Conservation (phyloP, 2,329 filamentous ascomycete genomes). For the Claviceps sp. region DNA sequence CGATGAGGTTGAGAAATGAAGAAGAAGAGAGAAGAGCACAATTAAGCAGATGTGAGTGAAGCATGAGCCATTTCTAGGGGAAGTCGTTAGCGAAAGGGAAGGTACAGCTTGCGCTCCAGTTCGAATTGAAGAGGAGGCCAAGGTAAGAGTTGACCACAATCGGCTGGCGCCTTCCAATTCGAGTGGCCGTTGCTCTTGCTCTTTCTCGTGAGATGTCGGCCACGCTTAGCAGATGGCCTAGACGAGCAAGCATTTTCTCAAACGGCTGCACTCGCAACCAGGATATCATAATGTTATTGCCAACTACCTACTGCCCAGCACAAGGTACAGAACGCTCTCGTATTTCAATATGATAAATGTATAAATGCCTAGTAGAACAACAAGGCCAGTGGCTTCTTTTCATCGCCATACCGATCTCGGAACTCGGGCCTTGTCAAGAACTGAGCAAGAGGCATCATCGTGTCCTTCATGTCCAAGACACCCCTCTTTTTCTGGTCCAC, state of each 20-base stretch:
- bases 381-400: conserved; percentile 44
- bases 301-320: not conserved
- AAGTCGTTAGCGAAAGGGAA: conserved; percentile 2
- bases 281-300: not conserved
- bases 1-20: conserved; percentile 9
- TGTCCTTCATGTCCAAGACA: conserved; percentile 91
- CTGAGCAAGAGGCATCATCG: conserved; percentile 64
- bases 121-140: not conserved
- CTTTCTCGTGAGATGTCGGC: not conserved
- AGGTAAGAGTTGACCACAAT: not conserved
- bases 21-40: not conserved
- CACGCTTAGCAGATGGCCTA: not conserved
- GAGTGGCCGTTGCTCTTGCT: not conserved
- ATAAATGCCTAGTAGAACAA: conserved; percentile 44
- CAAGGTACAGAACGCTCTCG: not conserved
- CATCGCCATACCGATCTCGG: conserved; percentile 51
- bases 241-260: not conserved
- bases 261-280: not conserved
- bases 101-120: not conserved
- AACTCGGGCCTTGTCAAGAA: conserved; percentile 61
- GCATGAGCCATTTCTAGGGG: not conserved
- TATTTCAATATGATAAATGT: not conserved
- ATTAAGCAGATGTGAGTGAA: not conserved
- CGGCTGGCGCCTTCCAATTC: not conserved
- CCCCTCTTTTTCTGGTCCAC: conserved; percentile 92